Base-by-base conservation (phyloP, 208 protist genomes). In the Kentomonas sorsogonicus region DNA sequence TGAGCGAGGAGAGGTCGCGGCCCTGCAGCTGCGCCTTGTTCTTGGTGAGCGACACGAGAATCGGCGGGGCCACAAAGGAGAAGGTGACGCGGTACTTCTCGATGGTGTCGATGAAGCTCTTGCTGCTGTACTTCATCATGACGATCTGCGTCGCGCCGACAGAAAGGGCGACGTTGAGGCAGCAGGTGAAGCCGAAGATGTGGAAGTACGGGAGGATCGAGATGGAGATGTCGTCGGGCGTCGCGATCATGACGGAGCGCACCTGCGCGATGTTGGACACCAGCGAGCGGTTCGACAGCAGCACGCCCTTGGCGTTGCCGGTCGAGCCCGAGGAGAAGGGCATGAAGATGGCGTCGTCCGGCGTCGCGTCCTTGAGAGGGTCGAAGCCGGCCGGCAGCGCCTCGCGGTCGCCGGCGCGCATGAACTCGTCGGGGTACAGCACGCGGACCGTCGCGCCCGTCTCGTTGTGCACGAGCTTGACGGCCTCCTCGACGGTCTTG, bases 141-240 rank as follows among this genome's bases (percentile, higher is more conserved):
- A 64, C 46, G 1, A 93, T 53, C 23, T 79, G 58, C 39, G 34
- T 67, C 7, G 27, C 43, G 2, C 66, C 62, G 13, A 30, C n/a
- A 26, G 53, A 31, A 26, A 93, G 57, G 30, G 57, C 38, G 34
- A 27, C 27, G 39, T 60, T 58, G 26, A 90, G 16, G 34, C 75
- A 57, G 11, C 72, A 31, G 6, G 83, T 74, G 47, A 93, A 68
- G 13, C 79, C 87, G 63, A 86, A 92, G 48, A 93, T 89, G 72
- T 96, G 89, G 44, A 81, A 96, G 15, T 81, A 70, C 16, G 85
- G 89, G 3, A 96, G 46, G n/a, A 91, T 53, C 51, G 63, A 54
- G 27, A 93, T 25, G 3, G n/a, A 18, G 33, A 26, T 18, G 22
- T 48, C 43, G n/a, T 48, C 25, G 13, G 11, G n/a, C 7, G 10